Evolutionary conservation across 2,329 filamentous ascomycete species (phyloP), one percentile per base, ranked within the genome.

Genomic region (Paramyrothecium roridum): DNA sequence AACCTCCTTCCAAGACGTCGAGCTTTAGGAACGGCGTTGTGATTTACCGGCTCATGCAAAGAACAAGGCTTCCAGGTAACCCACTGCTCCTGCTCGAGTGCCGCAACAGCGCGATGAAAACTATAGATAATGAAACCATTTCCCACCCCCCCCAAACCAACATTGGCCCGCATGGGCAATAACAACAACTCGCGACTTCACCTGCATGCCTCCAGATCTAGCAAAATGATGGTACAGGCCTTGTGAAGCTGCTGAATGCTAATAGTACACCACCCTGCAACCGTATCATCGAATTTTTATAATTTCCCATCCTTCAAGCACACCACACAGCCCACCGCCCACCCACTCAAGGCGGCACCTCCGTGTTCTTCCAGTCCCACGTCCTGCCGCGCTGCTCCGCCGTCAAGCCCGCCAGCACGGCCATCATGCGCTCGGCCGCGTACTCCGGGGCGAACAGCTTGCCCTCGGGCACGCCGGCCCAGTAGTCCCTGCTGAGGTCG

Each of bases 401-500:
- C 2, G 68, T 66, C 54, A 83, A 76, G 56, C 82, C 70, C 4
- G 70, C 67, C 6, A 88, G 70, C 8, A 93, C 83, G 34, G 80
- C 75, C 23, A 87, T 68, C 71, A 95, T 71, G 67, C 78, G 81
- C 73, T 83, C 82, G 0, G 83, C 89, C 20, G 88, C 85, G 65
- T 81, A 86, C 57, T 87, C 85, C 1, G 84, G 78, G 56, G 79
- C 83, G 61, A 93, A 86, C 61, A 95, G 72, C 70, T 87, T 85
- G 1, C 66, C 77, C 61, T 81, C 77, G 48, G 77, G 77, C 46
- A 88, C 85, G 45, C 78, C 83, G 0, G 66, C 76, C 90, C 89
- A 93, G 66, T 90, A 95, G 47, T 85, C 85, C 64, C 77, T 80
- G 59, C 86, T 91, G 58, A 96, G 73, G 11, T 81, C 86, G 52